Evolutionary conservation across 1,284 basidiomycete genomes (phyloP), one percentile per base, ranked within the genome.

Genomic region (Paramarasmius palmivorus): DNA sequence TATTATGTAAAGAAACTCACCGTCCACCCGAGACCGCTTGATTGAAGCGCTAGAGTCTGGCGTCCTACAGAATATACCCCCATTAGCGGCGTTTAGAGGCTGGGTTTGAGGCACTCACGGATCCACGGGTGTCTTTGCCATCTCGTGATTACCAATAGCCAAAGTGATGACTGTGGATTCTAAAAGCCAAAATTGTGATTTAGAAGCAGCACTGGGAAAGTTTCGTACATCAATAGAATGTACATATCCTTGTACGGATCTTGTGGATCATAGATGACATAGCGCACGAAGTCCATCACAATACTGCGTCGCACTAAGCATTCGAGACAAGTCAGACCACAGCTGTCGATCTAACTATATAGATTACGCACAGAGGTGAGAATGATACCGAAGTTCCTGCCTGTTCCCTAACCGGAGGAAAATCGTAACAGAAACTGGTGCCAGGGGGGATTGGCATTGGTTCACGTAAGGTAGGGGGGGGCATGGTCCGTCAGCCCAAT

Each of bases 391-490:
- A 53, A 55, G 63, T 65, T 12, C 65, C 65, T 23, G 61, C 53
- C 56, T 66, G 65, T 29, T 58, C 57, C 5, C 60, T 57, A n/a
- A 59, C 58, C 6, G 22, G 46, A n/a, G n/a, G n/a, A 55, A 68
- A 72, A 35, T 65, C 52, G 54, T 79, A 70, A 8, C 68, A 52
- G 55, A 72, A 72, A 15, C 62, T 65, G 34, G 65, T 57, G 6
- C 58, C 49, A 19, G 75, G 61, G 26, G 65, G 57, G 46, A 79
- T 76, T 4, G 78, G 52, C 79, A 81, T 56, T 80, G 76, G 37
- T 61, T 74, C 2, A 77, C 72, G 15, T 67, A 70, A 1, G 67
- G n/a, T n/a, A n/a, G n/a, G n/a, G n/a, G n/a, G n/a, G n/a, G n/a
- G n/a, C n/a, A 59, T 35, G 53, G 34, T 15, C 76, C 78, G 55